These are phyloP conservation scores for Lasiodiplodia citricola DNA, from an alignment of 2,329 filamentous ascomycete genomes.

Conservation along the genomic window DNA sequence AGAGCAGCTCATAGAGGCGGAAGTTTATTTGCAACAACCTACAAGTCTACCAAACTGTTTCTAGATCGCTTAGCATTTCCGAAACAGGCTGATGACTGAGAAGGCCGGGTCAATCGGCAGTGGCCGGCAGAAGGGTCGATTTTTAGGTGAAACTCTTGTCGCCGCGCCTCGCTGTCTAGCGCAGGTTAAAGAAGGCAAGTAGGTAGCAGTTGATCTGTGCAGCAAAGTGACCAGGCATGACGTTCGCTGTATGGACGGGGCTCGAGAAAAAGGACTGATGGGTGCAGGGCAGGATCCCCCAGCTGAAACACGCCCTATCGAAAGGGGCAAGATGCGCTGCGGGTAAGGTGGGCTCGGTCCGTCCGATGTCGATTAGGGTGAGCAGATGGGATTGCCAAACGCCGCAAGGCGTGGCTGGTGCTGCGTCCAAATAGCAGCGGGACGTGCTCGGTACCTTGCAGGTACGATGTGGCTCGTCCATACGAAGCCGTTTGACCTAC, in stretches of 20 bases:
- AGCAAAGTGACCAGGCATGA: background rate
- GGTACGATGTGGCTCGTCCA: slow-evolving; percentile 18
- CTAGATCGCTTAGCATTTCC: slow-evolving; percentile 18
- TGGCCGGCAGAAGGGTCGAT: slow-evolving; percentile 13
- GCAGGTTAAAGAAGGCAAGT: slow-evolving; percentile 6
- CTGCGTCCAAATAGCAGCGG: slow-evolving; percentile 12
- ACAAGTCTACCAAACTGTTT: slow-evolving; percentile 21
- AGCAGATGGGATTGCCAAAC: slow-evolving; percentile 6
- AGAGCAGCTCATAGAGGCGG: slow-evolving; percentile 3
- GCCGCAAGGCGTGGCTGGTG: slow-evolving; percentile 12
- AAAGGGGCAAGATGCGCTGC: slow-evolving; percentile 1
- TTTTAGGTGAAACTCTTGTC: slow-evolving; percentile 16
- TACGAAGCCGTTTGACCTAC: slow-evolving; percentile 16
- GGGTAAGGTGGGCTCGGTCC: background rate
- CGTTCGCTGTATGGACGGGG: background rate
- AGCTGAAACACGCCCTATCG: slow-evolving; percentile 18
- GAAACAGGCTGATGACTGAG: slow-evolving; percentile 18
- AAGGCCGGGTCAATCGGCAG: slow-evolving; percentile 7
- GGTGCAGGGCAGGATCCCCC: background rate
- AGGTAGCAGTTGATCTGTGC: slow-evolving; percentile 17
- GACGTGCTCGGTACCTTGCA: slow-evolving; percentile 15
- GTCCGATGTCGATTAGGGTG: background rate
- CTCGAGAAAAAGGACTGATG: slow-evolving; percentile 2
- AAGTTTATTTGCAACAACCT: slow-evolving; percentile 27
- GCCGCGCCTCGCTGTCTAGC: slow-evolving; percentile 11